phyloP scores from a whole-genome alignment of 2,329 filamentous ascomycete genomes.

The Fusarium luffae region DNA sequence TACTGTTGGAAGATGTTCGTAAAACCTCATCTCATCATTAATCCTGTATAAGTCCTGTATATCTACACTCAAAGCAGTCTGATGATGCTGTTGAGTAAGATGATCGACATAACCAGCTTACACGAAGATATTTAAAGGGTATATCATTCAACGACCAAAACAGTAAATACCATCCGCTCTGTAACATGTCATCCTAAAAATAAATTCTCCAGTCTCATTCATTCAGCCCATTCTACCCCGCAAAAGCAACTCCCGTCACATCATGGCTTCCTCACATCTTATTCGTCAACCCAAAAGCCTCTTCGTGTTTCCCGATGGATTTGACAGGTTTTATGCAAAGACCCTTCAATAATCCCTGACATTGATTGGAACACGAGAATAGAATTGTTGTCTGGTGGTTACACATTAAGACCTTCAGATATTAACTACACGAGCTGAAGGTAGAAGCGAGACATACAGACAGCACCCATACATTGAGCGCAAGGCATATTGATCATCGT shows the following conservation, averaged over 20 bases:
- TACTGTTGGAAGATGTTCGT: neutral
- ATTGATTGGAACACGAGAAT: constrained; percentile 10
- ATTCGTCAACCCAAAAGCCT: constrained; percentile 27
- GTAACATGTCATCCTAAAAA: constrained; percentile 18
- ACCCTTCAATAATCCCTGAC: neutral
- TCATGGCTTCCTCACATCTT: neutral
- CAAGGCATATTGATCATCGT: neutral
- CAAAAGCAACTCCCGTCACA: constrained; percentile 9
- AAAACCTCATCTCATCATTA: neutral
- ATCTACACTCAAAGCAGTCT: neutral
- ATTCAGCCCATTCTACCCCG: constrained; percentile 22
- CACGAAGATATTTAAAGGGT: neutral
- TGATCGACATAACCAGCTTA: neutral
- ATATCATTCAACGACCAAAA: neutral
- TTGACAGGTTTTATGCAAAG: neutral
- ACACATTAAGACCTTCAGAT: neutral
- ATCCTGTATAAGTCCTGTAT: neutral
- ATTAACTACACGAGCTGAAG: neutral
- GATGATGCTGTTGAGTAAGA: neutral
- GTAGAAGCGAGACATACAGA: neutral
- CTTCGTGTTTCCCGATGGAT: constrained; percentile 24
- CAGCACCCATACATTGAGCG: neutral
- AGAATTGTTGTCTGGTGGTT: constrained; percentile 4
- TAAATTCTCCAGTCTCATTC: constrained; percentile 10
- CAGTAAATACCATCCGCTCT: neutral